These are phyloP conservation scores for Tardiomyces digboiensis DNA, from an alignment of 1,139 yeast species.

Conservation along the genomic window DNA sequence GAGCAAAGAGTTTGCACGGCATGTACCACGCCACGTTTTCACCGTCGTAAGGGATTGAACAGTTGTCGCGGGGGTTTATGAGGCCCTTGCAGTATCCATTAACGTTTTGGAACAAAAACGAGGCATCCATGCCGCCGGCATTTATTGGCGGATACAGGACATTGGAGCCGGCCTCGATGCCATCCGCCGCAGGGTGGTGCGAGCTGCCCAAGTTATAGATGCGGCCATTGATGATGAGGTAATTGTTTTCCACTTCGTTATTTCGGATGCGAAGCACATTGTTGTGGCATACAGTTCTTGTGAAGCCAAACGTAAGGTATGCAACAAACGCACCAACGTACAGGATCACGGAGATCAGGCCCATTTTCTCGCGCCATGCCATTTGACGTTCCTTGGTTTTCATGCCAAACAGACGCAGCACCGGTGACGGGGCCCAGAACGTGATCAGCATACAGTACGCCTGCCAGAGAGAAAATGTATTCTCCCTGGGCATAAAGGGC, in stretches of 20 bases:
- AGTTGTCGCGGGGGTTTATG: slow-evolving; percentile 61
- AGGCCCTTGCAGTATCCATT: slow-evolving; percentile 86
- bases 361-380: slow-evolving; percentile 98
- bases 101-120: slow-evolving; percentile 88
- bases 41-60: slow-evolving; percentile 57
- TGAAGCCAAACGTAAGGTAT: slow-evolving; percentile 85
- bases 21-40: slow-evolving; percentile 88
- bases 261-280: slow-evolving; percentile 44
- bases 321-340: slow-evolving; percentile 75
- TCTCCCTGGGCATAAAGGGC: slow-evolving; percentile 12
- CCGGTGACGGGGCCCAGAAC: slow-evolving; percentile 84
- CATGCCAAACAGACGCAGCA: slow-evolving; percentile 68
- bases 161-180: slow-evolving; percentile 57
- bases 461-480: slow-evolving; percentile 60
- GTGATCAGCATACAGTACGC: slow-evolving; percentile 72
- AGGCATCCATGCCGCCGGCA: slow-evolving; percentile 88
- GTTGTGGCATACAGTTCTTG: slow-evolving; percentile 67
- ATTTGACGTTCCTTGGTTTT: slow-evolving; percentile 70
- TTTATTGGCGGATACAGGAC: slow-evolving; percentile 73
- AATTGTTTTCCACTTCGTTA: slow-evolving; percentile 49
- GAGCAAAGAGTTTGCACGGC: slow-evolving; percentile 71
- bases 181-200: slow-evolving; percentile 73
- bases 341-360: slow-evolving; percentile 64
- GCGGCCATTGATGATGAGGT: slow-evolving; percentile 70
- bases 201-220: slow-evolving; percentile 66